Evolutionary conservation across 164 flowering plant species (phyloP).

Genomic region (Aristolochia californica): DNA sequence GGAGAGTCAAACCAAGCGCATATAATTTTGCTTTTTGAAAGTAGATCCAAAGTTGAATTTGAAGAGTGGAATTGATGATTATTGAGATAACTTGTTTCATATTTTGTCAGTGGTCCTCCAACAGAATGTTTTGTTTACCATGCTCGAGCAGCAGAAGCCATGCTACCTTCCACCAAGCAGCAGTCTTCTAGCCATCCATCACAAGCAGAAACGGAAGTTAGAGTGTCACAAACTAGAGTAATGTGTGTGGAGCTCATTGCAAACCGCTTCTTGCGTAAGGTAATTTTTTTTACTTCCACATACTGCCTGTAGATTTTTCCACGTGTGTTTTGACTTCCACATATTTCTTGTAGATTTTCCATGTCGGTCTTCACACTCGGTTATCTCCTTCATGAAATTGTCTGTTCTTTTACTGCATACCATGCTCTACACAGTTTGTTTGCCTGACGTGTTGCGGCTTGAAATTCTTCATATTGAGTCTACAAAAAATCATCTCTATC

Average conservation of each 20-base stretch:
- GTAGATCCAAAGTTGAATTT: too few relatives aligned
- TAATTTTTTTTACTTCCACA: conserved; percentile 10
- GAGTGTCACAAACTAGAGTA: conserved; percentile 28
- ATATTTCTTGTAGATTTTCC: not conserved
- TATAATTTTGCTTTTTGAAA: too few relatives aligned
- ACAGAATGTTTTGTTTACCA: conserved; percentile 86
- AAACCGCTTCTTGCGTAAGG: conserved; percentile 89
- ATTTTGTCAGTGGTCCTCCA: conserved; percentile 79
- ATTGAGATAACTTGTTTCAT: not conserved
- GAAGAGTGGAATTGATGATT: too few relatives aligned
- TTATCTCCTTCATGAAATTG: too few relatives aligned
- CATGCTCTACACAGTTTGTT: too few relatives aligned
- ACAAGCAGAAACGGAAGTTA: not conserved
- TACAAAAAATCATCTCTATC: too few relatives aligned
- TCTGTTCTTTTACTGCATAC: too few relatives aligned
- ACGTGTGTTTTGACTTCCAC: not conserved
- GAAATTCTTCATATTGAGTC: too few relatives aligned
- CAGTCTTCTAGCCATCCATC: not conserved
- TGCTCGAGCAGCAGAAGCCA: conserved; percentile 81
- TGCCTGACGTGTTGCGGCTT: too few relatives aligned
- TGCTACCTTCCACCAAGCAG: conserved; percentile 20
- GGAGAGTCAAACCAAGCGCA: too few relatives aligned
- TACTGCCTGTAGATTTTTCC: not conserved
- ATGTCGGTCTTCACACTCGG: too few relatives aligned
- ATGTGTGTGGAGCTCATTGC: conserved; percentile 97